Percentiles rank a stretch among this genome's conserved stretches.
phyloP scores from a whole-genome alignment of 2,329 filamentous ascomycete species.

The Trichoderma brevicompactum region DNA sequence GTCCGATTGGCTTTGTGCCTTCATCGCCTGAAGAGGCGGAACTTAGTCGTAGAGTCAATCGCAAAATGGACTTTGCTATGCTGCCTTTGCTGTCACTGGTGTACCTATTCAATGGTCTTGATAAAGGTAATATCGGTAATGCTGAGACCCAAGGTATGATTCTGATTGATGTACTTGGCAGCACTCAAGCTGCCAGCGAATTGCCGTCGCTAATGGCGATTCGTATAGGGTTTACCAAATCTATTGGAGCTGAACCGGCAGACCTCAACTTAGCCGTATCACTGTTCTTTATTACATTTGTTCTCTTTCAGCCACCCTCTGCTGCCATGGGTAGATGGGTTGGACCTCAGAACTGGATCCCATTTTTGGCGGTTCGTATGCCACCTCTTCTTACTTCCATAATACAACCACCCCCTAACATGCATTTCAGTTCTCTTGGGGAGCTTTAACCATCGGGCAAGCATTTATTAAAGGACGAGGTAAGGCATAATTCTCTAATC shows the following conservation, averaged over 20 bases:
- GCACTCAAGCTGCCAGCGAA: not conserved
- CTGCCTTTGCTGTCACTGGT: not conserved
- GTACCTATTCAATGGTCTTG: not conserved
- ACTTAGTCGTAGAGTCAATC: not conserved
- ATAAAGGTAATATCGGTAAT: not conserved
- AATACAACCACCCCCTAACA: not conserved
- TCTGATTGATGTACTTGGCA: not conserved
- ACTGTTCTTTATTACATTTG: not conserved
- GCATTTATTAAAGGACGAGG: not conserved
- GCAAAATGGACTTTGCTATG: conserved; percentile 1
- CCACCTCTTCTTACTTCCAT: not conserved
- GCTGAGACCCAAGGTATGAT: not conserved
- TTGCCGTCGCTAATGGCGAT: not conserved
- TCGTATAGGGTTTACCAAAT: not conserved
- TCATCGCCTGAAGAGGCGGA: not conserved
- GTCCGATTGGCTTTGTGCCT: not conserved
- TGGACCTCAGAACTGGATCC: not conserved
- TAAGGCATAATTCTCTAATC: not conserved
- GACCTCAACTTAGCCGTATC: not conserved
- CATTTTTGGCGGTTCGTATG: not conserved
- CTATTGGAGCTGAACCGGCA: not conserved
- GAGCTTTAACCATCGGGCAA: not conserved
- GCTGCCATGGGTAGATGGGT: conserved; percentile 3
- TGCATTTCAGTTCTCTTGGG: not conserved
- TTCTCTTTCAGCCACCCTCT: conserved; percentile 1